These are phyloP conservation scores for Neocucurbitaria cava DNA, from an alignment of 2,329 filamentous ascomycete species.

Conservation along the genomic window DNA sequence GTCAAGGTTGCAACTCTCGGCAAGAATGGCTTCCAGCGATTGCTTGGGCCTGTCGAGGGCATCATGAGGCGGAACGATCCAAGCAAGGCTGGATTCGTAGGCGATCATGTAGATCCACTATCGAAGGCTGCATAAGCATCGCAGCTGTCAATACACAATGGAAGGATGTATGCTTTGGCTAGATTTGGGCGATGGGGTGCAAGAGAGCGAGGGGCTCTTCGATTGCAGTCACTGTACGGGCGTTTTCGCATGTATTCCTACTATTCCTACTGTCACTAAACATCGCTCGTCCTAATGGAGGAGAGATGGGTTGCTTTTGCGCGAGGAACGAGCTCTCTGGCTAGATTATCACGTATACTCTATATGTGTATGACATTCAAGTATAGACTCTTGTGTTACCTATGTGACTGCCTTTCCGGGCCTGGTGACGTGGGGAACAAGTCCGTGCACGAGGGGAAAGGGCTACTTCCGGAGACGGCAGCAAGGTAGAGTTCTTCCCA, in stretches of 20 bases:
- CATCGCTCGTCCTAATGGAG: conserved; percentile 28
- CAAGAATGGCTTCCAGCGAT: conserved; percentile 91
- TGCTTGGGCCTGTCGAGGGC: conserved; percentile 90
- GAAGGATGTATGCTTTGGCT: neutral
- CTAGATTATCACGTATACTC: conserved; percentile 40
- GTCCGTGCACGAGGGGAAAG: neutral
- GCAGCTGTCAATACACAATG: neutral
- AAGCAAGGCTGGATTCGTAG: conserved; percentile 48
- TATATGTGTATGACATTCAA: conserved; percentile 36
- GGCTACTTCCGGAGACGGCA: neutral
- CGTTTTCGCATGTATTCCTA: conserved; percentile 47
- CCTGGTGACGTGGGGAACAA: neutral
- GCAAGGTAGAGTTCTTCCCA: neutral
- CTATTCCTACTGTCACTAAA: conserved; percentile 49
- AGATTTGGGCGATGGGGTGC: neutral
- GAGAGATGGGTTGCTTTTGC: conserved; percentile 18
- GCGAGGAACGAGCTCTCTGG: conserved; percentile 22
- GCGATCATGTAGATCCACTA: conserved; percentile 68
- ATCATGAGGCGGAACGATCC: conserved; percentile 84
- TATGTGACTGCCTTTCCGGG: neutral
- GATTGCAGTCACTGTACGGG: conserved; percentile 12
- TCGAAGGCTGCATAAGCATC: conserved; percentile 30
- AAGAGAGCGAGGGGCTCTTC: neutral
- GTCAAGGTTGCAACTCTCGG: conserved; percentile 92
- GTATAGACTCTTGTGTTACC: conserved; percentile 12